These are phyloP conservation scores for Cucurbitaria berberidis DNA, from an alignment of 2,329 filamentous ascomycete genomes.

Conservation along the genomic window DNA sequence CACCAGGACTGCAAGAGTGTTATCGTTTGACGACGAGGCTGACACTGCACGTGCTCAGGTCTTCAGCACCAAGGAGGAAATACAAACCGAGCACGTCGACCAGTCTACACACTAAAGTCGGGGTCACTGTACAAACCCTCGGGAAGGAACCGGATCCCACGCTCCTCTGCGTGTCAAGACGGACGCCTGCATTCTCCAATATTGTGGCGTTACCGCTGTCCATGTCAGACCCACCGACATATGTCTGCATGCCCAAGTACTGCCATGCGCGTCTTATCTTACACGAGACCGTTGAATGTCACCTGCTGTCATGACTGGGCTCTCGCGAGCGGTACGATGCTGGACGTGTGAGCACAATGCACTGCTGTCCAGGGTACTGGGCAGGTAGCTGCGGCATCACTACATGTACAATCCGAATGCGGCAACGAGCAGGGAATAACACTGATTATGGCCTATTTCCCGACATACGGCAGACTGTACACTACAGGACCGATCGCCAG, in stretches of 20 bases:
- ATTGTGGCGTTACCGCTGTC: conserved; percentile 34
- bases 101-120: not conserved
- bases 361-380: not conserved
- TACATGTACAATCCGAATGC: not conserved
- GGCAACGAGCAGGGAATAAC: not conserved
- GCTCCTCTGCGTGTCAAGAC: conserved; percentile 23
- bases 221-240: conserved; percentile 3
- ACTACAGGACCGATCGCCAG: too few relatives aligned
- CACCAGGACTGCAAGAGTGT: not conserved
- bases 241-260: conserved; percentile 2
- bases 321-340: not conserved
- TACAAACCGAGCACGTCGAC: not conserved
- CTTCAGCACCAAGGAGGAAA: not conserved
- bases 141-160: not conserved
- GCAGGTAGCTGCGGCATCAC: not conserved
- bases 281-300: conserved; percentile 11
- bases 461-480: not conserved
- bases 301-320: conserved; percentile 11
- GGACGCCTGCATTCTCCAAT: conserved; percentile 17
- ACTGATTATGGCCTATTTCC: not conserved
- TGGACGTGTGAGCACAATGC: too few relatives aligned
- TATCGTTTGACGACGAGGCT: not conserved
- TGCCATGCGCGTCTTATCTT: conserved; percentile 6
- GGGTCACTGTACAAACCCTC: not conserved
- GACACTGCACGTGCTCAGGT: not conserved